A percentile compares a stretch with the other conserved stretches of the same genome.
These are phyloP conservation scores for Fusarium sulawesiense DNA, from an alignment of 2,329 filamentous ascomycete genomes.

Conservation along the genomic window DNA sequence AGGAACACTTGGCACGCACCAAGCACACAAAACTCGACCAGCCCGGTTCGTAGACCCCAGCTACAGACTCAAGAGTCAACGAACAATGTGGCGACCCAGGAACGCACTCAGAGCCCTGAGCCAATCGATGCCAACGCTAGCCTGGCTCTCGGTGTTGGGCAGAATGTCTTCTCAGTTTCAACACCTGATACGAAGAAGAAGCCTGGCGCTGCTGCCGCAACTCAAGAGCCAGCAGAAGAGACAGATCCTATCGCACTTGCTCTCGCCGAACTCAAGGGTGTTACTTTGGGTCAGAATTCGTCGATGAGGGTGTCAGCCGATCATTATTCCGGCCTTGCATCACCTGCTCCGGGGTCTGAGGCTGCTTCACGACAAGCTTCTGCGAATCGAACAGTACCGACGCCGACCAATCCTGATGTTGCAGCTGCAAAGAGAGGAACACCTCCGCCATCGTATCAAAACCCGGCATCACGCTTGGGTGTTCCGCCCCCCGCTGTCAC, in stretches of 20 bases:
- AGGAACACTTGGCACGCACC: constrained; percentile 71
- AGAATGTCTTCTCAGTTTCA: constrained; percentile 94
- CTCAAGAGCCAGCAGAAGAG: constrained; percentile 65
- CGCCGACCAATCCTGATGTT: constrained; percentile 60
- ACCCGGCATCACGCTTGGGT: constrained; percentile 79
- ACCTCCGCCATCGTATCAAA: constrained; percentile 83
- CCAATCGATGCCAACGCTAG: constrained; percentile 92
- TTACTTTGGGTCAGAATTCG: constrained; percentile 79
- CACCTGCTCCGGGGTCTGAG: constrained; percentile 72
- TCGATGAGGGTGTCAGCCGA: constrained; percentile 92
- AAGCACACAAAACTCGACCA: constrained; percentile 44
- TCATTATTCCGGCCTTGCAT: constrained; percentile 91
- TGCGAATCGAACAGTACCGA: constrained; percentile 64
- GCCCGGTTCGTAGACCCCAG: constrained; percentile 54
- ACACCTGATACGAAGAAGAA: constrained; percentile 72
- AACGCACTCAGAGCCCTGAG: constrained; percentile 75
- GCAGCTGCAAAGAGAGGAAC: constrained; percentile 75
- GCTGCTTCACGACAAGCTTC: constrained; percentile 34
- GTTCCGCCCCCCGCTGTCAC: constrained; percentile 94
- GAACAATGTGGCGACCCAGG: constrained; percentile 51
- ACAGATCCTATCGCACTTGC: constrained; percentile 91
- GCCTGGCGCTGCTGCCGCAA: constrained; percentile 43
- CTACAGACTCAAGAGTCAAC: constrained; percentile 53
- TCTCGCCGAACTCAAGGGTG: constrained; percentile 90
- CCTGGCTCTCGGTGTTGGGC: constrained; percentile 92